phyloP scores from a whole-genome alignment of 345 rosid species.

The Firmiana major region DNA sequence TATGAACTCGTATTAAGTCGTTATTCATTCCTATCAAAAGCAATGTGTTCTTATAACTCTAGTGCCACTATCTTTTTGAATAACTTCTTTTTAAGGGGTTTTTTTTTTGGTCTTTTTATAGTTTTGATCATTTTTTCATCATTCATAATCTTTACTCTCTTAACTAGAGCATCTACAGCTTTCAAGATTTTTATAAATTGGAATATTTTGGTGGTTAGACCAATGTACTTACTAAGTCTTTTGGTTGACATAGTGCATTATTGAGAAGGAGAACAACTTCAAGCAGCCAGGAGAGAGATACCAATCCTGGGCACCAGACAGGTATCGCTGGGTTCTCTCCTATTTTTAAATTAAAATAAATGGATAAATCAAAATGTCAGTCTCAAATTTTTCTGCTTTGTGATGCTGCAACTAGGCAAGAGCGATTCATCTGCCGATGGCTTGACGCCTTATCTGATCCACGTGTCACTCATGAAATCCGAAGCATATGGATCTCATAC shows the following conservation, averaged over 20 bases:
- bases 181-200: not conserved
- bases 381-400: not conserved
- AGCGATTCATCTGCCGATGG: constrained; percentile 68
- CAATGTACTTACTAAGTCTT: not conserved
- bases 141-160: too few relatives aligned
- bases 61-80: too few relatives aligned
- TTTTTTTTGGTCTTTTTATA: too few relatives aligned
- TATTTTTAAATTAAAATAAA: not conserved
- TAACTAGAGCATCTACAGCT: not conserved
- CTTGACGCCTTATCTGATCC: constrained; percentile 71
- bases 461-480: constrained; percentile 82
- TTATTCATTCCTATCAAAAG: too few relatives aligned
- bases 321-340: constrained; percentile 36
- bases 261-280: constrained; percentile 88
- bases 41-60: too few relatives aligned
- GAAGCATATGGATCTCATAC: constrained; percentile 82
- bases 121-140: too few relatives aligned
- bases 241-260: constrained; percentile 53
- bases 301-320: constrained; percentile 74
- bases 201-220: not conserved
- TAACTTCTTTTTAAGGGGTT: too few relatives aligned
- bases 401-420: constrained; percentile 58
- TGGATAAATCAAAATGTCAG: not conserved
- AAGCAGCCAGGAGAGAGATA: constrained; percentile 93
- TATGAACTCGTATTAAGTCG: too few relatives aligned